These are phyloP conservation scores for Tuber aestivum DNA, from an alignment of 495 filamentous ascomycete genomes.

Conservation along the genomic window DNA sequence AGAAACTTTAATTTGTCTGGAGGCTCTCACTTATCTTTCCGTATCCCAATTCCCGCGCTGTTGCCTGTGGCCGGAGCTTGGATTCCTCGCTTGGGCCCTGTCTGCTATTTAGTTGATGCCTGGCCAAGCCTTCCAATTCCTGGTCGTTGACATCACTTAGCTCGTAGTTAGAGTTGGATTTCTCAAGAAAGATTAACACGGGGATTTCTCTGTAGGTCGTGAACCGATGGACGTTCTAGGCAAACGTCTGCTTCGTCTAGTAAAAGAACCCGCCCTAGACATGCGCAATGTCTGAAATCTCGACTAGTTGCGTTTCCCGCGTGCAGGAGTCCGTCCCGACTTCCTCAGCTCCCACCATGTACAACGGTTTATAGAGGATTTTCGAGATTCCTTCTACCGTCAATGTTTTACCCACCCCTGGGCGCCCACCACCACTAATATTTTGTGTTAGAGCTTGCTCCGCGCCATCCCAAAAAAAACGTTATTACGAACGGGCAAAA, in stretches of 20 bases:
- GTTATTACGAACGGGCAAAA: neutral
- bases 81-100: constrained; percentile 17
- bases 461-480: neutral
- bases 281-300: constrained; percentile 81
- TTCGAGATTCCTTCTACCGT: constrained; percentile 85
- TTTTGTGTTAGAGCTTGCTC: constrained; percentile 21
- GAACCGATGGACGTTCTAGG: constrained; percentile 63
- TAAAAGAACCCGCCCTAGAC: constrained; percentile 73
- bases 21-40: too few relatives aligned
- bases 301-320: constrained; percentile 73
- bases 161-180: constrained; percentile 26
- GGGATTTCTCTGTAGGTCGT: constrained; percentile 69
- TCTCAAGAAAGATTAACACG: constrained; percentile 64
- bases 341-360: constrained; percentile 74
- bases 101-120: constrained; percentile 37
- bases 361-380: constrained; percentile 72
- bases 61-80: neutral
- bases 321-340: constrained; percentile 72
- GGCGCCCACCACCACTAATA: constrained; percentile 58
- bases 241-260: constrained; percentile 78
- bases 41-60: too few relatives aligned
- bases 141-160: constrained; percentile 33
- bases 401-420: constrained; percentile 82
- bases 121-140: constrained; percentile 31
- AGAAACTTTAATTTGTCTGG: too few relatives aligned